Evolutionary conservation across 805 yeast genomes (phyloP), one percentile per base, ranked within the genome.

Genomic region (Saccharomyces jurei): DNA sequence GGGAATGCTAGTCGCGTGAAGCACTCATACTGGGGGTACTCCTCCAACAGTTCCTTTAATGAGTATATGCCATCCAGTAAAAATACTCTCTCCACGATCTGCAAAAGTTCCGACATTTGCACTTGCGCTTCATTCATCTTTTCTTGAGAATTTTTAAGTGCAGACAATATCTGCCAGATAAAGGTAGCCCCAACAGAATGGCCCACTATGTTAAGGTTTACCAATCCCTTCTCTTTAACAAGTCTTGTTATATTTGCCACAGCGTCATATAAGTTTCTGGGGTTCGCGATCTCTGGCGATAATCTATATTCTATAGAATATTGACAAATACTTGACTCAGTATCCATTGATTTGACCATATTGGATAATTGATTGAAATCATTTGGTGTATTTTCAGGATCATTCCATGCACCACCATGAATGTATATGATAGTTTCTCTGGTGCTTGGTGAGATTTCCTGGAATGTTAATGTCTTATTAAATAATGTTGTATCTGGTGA

Each of bases 391-490:
- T 85, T 84, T 2, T 58, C 65, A 1, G 82, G 80, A 63, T 86
- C 95, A 57, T 88, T 75, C 96, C 96, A 89, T 0, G 90, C 95
- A 0, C 96, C 96, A 1, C 96, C 96, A 69, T 89, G 96, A 44
- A 89, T 77, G 60, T 82, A 83, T 0, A 87, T 76, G 5, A 81
- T 10, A 4, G 44, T 9, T 11, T 36, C 44, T 36, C 44, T 36
- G 9, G 44, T 17, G 25, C 4, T 36, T 21, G 17, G 13, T 36
- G 44, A 36, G 4, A 17, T 21, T 31, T 51, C 48, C 30, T 55
- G 50, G 48, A 61, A 58, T 21, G 52, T 54, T n/a, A 52, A 55
- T 14, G 63, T 58, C 21, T 53, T 52, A 11, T 55, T 51, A 36
- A 50, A 59, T 41, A 56, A 25, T 10, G 52, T 46, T 46, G 4